Conservation (phyloP, 2,329 filamentous ascomycete species). For the Boeremia exigua region DNA sequence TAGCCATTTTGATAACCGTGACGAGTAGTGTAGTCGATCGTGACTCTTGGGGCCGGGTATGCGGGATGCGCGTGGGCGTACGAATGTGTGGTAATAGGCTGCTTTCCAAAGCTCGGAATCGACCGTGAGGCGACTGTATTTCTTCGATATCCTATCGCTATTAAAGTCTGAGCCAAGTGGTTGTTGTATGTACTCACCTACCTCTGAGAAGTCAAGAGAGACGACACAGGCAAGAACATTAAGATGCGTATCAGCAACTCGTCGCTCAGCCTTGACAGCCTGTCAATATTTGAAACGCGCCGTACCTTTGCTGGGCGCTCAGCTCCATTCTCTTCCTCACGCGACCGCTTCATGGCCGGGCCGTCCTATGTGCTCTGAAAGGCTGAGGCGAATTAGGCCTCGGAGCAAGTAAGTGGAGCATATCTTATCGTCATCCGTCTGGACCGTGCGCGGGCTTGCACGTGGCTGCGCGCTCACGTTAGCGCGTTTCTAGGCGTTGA, state of each 20-base stretch:
- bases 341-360: constrained; percentile 47
- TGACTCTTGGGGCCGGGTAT: constrained; percentile 69
- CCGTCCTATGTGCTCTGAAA: constrained; percentile 7
- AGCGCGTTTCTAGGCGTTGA: constrained; percentile 19
- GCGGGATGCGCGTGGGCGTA: constrained; percentile 77
- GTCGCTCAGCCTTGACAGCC: constrained; percentile 77
- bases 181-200: constrained; percentile 39
- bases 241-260: constrained; percentile 87
- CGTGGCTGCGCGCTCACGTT: constrained; percentile 36
- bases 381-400: constrained; percentile 17
- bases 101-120: constrained; percentile 92
- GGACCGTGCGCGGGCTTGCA: constrained; percentile 17
- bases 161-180: constrained; percentile 6
- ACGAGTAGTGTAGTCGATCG: constrained; percentile 57
- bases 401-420: constrained; percentile 5
- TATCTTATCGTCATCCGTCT: constrained; percentile 25
- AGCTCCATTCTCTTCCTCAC: constrained; percentile 36
- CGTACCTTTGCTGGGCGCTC: constrained; percentile 54
- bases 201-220: constrained; percentile 70
- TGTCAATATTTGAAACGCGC: constrained; percentile 58
- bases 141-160: constrained; percentile 68
- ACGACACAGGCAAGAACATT: constrained; percentile 72
- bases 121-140: constrained; percentile 72
- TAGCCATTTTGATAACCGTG: constrained; percentile 65
- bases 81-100: constrained; percentile 86